Evolutionary conservation across 2,329 filamentous ascomycete species (phyloP).

Genomic region (Verticillium nonalfalfae): DNA sequence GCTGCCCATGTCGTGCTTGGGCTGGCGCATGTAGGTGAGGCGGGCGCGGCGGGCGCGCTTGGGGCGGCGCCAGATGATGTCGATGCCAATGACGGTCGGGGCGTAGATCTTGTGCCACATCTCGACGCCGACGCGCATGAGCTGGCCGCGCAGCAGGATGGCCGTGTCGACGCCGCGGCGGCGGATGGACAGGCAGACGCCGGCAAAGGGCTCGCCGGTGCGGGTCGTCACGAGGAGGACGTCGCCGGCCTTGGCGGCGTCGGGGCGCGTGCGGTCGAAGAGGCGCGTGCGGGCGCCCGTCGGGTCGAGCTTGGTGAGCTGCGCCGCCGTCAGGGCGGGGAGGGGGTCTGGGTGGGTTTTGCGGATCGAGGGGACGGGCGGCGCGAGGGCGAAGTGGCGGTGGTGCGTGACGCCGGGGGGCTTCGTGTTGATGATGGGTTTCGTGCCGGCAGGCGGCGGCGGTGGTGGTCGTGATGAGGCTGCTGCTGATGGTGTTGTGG

Average conservation of each 20-base stretch:
- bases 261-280: constrained; percentile 70
- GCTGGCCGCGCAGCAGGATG: constrained; percentile 76
- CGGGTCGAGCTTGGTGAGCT: constrained; percentile 74
- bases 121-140: constrained; percentile 85
- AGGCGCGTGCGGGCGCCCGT: constrained; percentile 75
- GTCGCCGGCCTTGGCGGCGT: constrained; percentile 79
- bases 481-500: constrained; percentile 14
- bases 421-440: constrained; percentile 20
- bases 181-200: constrained; percentile 82
- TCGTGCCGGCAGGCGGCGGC: constrained; percentile 17
- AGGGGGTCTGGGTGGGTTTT: constrained; percentile 61
- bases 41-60: constrained; percentile 83
- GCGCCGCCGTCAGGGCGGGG: constrained; percentile 56
- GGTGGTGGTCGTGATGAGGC: constrained; percentile 14
- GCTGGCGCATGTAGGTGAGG: constrained; percentile 85
- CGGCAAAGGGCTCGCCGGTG: constrained; percentile 78
- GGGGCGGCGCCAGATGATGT: constrained; percentile 80
- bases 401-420: constrained; percentile 4
- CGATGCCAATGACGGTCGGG: constrained; percentile 82
- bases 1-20: constrained; percentile 80
- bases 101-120: constrained; percentile 97
- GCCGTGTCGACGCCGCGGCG: constrained; percentile 84
- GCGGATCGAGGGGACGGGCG: constrained; percentile 48
- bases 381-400: constrained; percentile 20
- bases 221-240: constrained; percentile 84